phyloP scores from a whole-genome alignment of 202 grass and related monocot species.

The Panicum virgatum region DNA sequence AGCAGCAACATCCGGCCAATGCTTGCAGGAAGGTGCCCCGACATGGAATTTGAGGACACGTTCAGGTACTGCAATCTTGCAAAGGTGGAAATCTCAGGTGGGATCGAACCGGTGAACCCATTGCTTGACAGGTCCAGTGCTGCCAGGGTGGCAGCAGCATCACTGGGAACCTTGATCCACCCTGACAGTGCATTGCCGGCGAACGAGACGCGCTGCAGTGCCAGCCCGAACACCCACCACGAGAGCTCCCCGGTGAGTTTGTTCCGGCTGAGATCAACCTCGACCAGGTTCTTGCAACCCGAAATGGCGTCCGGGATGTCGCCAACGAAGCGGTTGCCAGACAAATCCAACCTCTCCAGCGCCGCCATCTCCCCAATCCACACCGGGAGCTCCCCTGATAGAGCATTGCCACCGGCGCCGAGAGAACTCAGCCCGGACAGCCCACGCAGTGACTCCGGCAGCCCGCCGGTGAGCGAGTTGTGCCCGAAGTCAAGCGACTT shows the following conservation, averaged over 20 bases:
- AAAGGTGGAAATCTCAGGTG: conserved; percentile 34
- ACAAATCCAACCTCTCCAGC: conserved; percentile 58
- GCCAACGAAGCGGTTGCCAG: conserved; percentile 54
- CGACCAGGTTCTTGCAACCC: conserved; percentile 49
- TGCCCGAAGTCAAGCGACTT: conserved; percentile 55
- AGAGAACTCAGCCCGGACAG: conserved; percentile 57
- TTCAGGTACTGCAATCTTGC: conserved; percentile 44
- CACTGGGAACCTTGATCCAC: conserved; percentile 35
- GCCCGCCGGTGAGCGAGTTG: conserved; percentile 54
- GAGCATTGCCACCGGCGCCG: conserved; percentile 52
- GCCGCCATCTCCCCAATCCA: conserved; percentile 60
- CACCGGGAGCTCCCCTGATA: conserved; percentile 48
- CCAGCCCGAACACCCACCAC: conserved; percentile 62
- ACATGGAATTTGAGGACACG: conserved; percentile 52
- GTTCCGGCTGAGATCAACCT: conserved; percentile 63
- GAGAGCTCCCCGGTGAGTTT: conserved; percentile 61
- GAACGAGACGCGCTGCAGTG: conserved; percentile 47
- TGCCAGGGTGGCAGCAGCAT: conserved; percentile 15
- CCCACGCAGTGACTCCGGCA: conserved; percentile 59
- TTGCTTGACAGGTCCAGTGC: conserved; percentile 58
- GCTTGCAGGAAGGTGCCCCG: conserved; percentile 45
- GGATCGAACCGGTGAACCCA: conserved; percentile 44
- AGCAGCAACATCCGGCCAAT: conserved; percentile 49
- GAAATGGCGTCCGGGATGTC: conserved; percentile 57
- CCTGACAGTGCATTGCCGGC: conserved; percentile 64